phyloP scores from a whole-genome alignment of 2,329 filamentous ascomycete genomes.

The Fusarium sterilihyphosum region DNA sequence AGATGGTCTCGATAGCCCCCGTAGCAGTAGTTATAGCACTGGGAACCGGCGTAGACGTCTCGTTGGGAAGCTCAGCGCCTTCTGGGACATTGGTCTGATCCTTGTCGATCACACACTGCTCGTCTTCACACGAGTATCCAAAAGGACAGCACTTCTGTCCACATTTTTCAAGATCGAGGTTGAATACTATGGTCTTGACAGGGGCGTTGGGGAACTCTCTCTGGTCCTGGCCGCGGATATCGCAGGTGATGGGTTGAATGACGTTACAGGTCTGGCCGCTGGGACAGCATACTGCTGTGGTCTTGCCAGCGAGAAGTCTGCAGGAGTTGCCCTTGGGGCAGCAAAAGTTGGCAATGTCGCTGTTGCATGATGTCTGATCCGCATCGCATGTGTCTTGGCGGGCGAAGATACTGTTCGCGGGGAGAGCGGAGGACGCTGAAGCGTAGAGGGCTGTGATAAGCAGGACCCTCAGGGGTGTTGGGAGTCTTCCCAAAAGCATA shows the following conservation, averaged over 20 bases:
- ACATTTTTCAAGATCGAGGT: slow-evolving; percentile 65
- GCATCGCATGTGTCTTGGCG: slow-evolving; percentile 63
- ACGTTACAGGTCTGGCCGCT: slow-evolving; percentile 63
- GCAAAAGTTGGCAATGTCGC: slow-evolving; percentile 73
- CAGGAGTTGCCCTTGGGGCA: slow-evolving; percentile 67
- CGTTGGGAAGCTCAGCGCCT: slow-evolving; percentile 40
- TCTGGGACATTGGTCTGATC: slow-evolving; percentile 59
- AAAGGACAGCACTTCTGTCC: slow-evolving; percentile 74
- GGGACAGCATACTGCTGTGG: slow-evolving; percentile 78
- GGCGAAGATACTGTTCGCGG: slow-evolving; percentile 51
- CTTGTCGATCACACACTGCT: slow-evolving; percentile 62
- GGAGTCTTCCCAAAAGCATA: slow-evolving; percentile 31
- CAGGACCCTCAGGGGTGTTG: slow-evolving; percentile 48
- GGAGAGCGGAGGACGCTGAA: slow-evolving; percentile 53
- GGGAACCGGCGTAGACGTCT: slow-evolving; percentile 32
- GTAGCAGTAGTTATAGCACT: slow-evolving; percentile 35
- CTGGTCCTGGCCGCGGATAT: slow-evolving; percentile 64
- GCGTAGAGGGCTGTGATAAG: slow-evolving; percentile 52
- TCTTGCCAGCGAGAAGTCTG: slow-evolving; percentile 68
- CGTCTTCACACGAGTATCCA: slow-evolving; percentile 71
- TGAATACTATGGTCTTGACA: slow-evolving; percentile 73
- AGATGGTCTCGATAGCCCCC: slow-evolving; percentile 33
- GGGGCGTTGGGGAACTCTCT: slow-evolving; percentile 64
- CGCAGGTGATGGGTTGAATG: slow-evolving; percentile 53
- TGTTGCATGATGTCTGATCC: slow-evolving; percentile 62